These are phyloP conservation scores for Aureobasidium uvarum DNA, from an alignment of 2,329 filamentous ascomycete genomes.

Conservation along the genomic window DNA sequence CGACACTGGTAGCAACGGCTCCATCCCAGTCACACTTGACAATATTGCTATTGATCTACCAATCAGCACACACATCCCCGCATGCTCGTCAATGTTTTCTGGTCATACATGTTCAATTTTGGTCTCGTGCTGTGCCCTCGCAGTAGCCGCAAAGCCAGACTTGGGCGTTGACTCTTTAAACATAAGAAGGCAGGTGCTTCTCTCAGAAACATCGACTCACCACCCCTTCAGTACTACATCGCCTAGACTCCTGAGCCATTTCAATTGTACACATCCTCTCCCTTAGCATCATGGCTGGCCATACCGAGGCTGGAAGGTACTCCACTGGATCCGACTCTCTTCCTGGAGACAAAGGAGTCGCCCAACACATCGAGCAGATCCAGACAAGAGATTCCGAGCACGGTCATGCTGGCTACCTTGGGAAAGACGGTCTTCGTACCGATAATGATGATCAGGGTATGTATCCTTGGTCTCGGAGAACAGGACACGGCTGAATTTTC, in stretches of 20 bases:
- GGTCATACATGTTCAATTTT: background rate
- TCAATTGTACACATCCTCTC: background rate
- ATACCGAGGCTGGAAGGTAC: background rate
- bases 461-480: background rate
- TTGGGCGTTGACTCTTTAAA: too few relatives aligned
- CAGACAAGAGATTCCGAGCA: constrained; percentile 41
- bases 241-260: background rate
- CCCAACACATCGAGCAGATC: constrained; percentile 38
- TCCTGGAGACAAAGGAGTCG: constrained; percentile 13
- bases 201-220: background rate
- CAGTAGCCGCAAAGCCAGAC: background rate
- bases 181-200: constrained; percentile 1
- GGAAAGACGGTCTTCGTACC: constrained; percentile 48
- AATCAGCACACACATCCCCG: constrained; percentile 16
- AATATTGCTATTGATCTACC: background rate
- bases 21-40: background rate
- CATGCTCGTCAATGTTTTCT: background rate
- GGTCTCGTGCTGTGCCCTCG: background rate
- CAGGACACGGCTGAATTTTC: background rate
- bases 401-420: constrained; percentile 46
- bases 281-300: background rate
- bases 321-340: background rate
- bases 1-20: background rate
- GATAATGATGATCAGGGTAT: constrained; percentile 47
- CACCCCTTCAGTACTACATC: too few relatives aligned